Conservation (phyloP, 2,329 filamentous ascomycete genomes). For the Onygenales sp. region DNA sequence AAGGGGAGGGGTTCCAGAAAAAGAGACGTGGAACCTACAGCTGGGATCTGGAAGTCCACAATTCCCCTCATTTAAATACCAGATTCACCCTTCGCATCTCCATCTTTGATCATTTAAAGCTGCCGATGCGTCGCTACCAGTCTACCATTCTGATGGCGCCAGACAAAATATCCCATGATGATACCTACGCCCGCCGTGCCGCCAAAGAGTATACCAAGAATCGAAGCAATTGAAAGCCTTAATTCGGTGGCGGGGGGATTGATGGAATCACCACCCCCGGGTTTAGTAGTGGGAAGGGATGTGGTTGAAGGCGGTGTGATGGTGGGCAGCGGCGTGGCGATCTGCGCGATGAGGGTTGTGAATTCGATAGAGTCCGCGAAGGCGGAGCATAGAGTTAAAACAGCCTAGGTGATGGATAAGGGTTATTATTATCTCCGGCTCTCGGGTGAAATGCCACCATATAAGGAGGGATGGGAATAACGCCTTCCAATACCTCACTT, state of each 20-base stretch:
- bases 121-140: neutral
- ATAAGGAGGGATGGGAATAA: too few species aligned
- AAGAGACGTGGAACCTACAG: too few species aligned
- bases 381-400: neutral
- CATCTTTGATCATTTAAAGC: neutral
- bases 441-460: too few species aligned
- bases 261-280: neutral
- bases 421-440: neutral
- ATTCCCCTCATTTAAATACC: too few species aligned
- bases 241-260: neutral
- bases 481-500: neutral
- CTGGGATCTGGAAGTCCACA: too few species aligned
- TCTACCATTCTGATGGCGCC: neutral
- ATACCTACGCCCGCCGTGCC: neutral
- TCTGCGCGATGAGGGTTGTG: neutral
- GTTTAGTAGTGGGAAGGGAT: neutral
- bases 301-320: conserved; percentile 44
- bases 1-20: too few species aligned
- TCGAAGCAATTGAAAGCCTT: neutral
- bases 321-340: conserved; percentile 49
- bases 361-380: neutral
- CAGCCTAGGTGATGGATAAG: neutral
- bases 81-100: neutral
- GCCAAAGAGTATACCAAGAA: conserved; percentile 2
- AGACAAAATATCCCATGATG: neutral